Evolutionary conservation across 768 basidiomycete species (phyloP).

Genomic region (Chlorophyllum brunneum): DNA sequence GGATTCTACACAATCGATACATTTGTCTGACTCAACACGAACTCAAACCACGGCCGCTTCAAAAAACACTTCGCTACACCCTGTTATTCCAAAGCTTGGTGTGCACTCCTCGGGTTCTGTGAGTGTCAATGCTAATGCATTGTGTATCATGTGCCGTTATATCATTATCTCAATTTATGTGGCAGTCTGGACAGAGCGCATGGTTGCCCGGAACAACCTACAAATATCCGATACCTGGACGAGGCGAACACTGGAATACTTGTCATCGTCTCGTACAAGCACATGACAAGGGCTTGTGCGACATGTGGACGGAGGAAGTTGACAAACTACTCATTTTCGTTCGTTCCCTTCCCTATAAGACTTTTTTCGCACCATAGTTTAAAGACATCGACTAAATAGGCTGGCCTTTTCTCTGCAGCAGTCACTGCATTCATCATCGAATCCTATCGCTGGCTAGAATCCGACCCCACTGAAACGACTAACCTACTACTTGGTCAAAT

Average conservation of each 20-base stretch:
- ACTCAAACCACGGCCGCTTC: too few species aligned
- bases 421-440: slow-evolving; percentile 24
- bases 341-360: neutral
- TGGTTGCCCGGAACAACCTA: slow-evolving; percentile 19
- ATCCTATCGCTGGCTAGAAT: slow-evolving; percentile 20
- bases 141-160: too few species aligned
- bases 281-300: slow-evolving; percentile 11
- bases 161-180: too few species aligned
- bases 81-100: too few species aligned
- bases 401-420: slow-evolving; percentile 24
- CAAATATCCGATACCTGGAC: slow-evolving; percentile 15
- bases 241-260: slow-evolving; percentile 23
- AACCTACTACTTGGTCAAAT: neutral
- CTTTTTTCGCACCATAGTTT: neutral
- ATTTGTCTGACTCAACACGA: too few species aligned
- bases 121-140: too few species aligned
- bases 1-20: too few species aligned
- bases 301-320: slow-evolving; percentile 16
- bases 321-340: slow-evolving; percentile 16
- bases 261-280: slow-evolving; percentile 15
- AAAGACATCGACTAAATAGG: slow-evolving; percentile 11
- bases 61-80: too few species aligned
- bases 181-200: neutral
- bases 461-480: slow-evolving; percentile 15
- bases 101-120: too few species aligned